phyloP scores from a whole-genome alignment of 2,329 filamentous ascomycete species.

The Aureobasidium sp. region DNA sequence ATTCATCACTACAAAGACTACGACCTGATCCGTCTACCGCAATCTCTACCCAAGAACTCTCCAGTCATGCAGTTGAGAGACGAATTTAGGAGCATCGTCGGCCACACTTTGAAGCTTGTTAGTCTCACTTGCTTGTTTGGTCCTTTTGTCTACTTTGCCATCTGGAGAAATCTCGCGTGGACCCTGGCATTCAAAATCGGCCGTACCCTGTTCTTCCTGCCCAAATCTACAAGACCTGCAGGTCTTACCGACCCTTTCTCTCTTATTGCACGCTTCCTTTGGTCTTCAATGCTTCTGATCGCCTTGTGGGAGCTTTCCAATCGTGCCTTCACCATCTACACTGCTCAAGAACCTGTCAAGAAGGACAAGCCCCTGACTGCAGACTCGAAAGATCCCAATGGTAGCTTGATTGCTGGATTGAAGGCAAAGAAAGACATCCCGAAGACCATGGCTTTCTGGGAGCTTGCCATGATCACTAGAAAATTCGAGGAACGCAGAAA shows the following conservation, averaged over 20 bases:
- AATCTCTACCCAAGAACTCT: neutral
- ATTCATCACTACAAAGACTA: slow-evolving; percentile 66
- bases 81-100: neutral
- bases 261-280: slow-evolving; percentile 45
- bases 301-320: slow-evolving; percentile 74
- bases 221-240: slow-evolving; percentile 56
- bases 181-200: slow-evolving; percentile 62
- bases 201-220: slow-evolving; percentile 67
- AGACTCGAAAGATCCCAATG: slow-evolving; percentile 76
- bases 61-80: neutral
- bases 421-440: slow-evolving; percentile 75
- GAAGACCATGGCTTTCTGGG: slow-evolving; percentile 85
- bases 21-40: slow-evolving; percentile 55
- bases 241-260: slow-evolving; percentile 51
- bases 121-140: slow-evolving; percentile 22
- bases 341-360: slow-evolving; percentile 75
- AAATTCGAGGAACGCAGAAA: slow-evolving; percentile 68
- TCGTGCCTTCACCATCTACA: slow-evolving; percentile 69
- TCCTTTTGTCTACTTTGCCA: slow-evolving; percentile 51
- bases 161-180: slow-evolving; percentile 61
- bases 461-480: slow-evolving; percentile 71
- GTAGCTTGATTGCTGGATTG: slow-evolving; percentile 75
- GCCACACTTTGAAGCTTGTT: slow-evolving; percentile 4
- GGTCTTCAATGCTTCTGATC: slow-evolving; percentile 59
- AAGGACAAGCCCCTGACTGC: slow-evolving; percentile 75